phyloP scores from a whole-genome alignment of 129 eudicot genomes.

The Tanacetum coccineum region DNA sequence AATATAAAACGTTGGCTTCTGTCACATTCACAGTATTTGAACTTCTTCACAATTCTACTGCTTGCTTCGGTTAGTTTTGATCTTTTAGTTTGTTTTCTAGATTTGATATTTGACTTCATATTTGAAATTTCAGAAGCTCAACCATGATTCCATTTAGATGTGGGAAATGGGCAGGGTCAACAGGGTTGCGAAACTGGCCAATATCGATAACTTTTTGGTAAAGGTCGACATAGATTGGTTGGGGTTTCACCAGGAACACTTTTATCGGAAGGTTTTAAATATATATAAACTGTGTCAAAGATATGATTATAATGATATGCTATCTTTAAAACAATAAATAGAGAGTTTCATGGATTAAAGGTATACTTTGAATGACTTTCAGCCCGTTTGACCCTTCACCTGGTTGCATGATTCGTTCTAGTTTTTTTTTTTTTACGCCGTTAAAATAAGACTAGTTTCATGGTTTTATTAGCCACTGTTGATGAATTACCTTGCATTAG shows the following conservation, averaged over 20 bases:
- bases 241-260: neutral
- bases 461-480: neutral
- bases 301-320: neutral
- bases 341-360: neutral
- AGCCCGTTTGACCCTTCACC: neutral
- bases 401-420: too few species aligned
- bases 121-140: neutral
- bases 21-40: constrained; percentile 7
- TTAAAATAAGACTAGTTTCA: neutral
- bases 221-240: neutral
- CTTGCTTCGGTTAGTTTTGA: constrained; percentile 41
- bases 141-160: neutral
- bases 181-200: neutral
- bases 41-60: constrained; percentile 9
- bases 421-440: too few species aligned
- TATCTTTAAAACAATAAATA: neutral
- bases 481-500: neutral
- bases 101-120: neutral
- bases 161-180: neutral
- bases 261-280: neutral
- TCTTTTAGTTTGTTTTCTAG: neutral
- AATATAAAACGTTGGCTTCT: constrained; percentile 46
- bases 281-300: neutral
- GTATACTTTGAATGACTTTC: neutral
- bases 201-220: neutral